Evolutionary conservation across 768 basidiomycete species (phyloP), one percentile per base, ranked within the genome.

Genomic region (Lactarius indigo): DNA sequence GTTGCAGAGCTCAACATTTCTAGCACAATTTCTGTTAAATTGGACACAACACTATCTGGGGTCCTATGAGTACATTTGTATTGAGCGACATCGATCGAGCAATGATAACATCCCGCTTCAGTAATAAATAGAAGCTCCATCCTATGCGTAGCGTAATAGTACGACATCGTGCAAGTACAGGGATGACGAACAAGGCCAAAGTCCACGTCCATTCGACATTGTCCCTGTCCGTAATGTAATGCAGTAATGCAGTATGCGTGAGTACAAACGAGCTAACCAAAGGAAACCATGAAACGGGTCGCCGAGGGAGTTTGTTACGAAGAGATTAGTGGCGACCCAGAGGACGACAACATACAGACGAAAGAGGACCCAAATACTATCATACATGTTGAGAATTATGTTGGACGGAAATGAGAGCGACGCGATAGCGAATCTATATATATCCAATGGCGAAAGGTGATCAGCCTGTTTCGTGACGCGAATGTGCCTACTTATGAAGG

Each of bases 181-280:
- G 76, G 75, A 47, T 75, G 81, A 78, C 80, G 80, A 82, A 79
- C 77, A 78, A 77, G 73, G 62, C 80, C 78, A 78, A 77, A 74
- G 78, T 81, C 82, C 81, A 77, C 76, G 83, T 84, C 83, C 84
- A 79, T 83, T 82, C 81, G 66, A 68, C 66, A 82, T 79, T 78
- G 80, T 83, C 80, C 82, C 78, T 73, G 76, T 78, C 73, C 78
- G 76, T 70, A 69, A 66, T 68, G 72, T 76, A 70, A 75, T 65
- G 73, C 72, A 71, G 65, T 66, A 74, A 70, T 64, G 72, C 64
- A 68, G 75, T 71, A 70, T 69, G 63, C 69, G 65, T 68, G 61
- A 69, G 64, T 72, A 74, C 75, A 74, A 64, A 60, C 57, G 65
- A 52, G 63, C 42, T 37, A 65, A 65, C 17, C 60, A 71, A 61